Evolutionary conservation across 2,329 filamentous ascomycete genomes (phyloP).

Genomic region (Ophiocordyceps camponoti-floridani): DNA sequence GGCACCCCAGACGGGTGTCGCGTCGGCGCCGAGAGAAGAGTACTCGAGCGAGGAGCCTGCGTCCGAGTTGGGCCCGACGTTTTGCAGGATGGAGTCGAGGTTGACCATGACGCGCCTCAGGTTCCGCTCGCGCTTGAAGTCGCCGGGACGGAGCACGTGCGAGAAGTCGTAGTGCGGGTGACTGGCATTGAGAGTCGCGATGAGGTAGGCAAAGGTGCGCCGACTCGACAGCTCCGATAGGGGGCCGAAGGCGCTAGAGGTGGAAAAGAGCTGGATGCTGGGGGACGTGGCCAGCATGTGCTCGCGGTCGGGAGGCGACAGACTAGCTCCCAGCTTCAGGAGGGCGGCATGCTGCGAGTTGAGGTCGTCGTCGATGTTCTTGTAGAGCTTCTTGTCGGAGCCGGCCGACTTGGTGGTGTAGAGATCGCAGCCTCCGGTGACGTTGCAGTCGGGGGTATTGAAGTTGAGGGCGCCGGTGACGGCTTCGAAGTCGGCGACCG

Average conservation of each 20-base stretch:
- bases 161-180: slow-evolving; percentile 91
- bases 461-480: slow-evolving; percentile 90
- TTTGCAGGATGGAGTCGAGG: slow-evolving; percentile 74
- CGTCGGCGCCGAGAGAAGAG: slow-evolving; percentile 21
- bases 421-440: slow-evolving; percentile 85
- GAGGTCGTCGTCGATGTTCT: slow-evolving; percentile 79
- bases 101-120: slow-evolving; percentile 69
- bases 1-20: slow-evolving; percentile 60
- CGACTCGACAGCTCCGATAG: slow-evolving; percentile 77
- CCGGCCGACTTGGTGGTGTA: slow-evolving; percentile 96
- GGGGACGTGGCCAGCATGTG: slow-evolving; percentile 52
- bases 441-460: slow-evolving; percentile 79
- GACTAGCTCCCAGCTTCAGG: slow-evolving; percentile 66
- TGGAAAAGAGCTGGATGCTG: slow-evolving; percentile 41
- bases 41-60: slow-evolving; percentile 23
- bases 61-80: slow-evolving; percentile 52
- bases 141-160: slow-evolving; percentile 69
- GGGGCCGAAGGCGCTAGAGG: slow-evolving; percentile 81
- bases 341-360: slow-evolving; percentile 83
- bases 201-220: slow-evolving; percentile 86
- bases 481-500: slow-evolving; percentile 76
- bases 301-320: slow-evolving; percentile 66
- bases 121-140: slow-evolving; percentile 75
- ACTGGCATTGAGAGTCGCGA: slow-evolving; percentile 88
- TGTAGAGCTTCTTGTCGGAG: slow-evolving; percentile 92